Percentiles rank a stretch among this genome's conserved stretches.
These are phyloP conservation scores for Pythium dissotocum DNA, from an alignment of 352 stramenopile genomes.

Conservation along the genomic window DNA sequence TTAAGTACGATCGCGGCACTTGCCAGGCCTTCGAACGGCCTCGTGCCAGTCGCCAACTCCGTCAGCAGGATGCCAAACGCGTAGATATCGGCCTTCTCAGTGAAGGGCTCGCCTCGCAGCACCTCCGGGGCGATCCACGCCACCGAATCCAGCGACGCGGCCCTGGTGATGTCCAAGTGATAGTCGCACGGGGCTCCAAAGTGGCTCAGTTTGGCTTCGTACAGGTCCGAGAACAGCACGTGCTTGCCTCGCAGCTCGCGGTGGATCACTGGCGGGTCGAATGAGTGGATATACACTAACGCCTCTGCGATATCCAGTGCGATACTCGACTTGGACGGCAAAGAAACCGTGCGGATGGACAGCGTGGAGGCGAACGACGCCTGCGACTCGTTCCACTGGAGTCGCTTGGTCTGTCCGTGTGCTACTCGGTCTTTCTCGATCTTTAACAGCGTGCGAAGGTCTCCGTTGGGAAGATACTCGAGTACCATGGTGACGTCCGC, in stretches of 20 bases:
- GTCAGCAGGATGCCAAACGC: constrained; percentile 80
- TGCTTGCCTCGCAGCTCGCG: constrained; percentile 87
- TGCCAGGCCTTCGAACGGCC: constrained; percentile 54
- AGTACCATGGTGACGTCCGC: constrained; percentile 71
- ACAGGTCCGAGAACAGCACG: constrained; percentile 66
- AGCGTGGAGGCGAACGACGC: constrained; percentile 22
- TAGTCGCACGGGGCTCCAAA: constrained; percentile 79
- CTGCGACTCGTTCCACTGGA: constrained; percentile 19
- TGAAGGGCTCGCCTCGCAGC: constrained; percentile 80
- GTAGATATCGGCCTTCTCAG: constrained; percentile 86
- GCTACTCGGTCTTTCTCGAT: constrained; percentile 47
- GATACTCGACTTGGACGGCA: constrained; percentile 47
- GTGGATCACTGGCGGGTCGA: constrained; percentile 72
- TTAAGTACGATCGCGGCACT: constrained; percentile 54
- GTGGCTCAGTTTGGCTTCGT: constrained; percentile 79
- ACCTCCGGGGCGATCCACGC: constrained; percentile 89
- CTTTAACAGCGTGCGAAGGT: constrained; percentile 58
- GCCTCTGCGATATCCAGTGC: constrained; percentile 79
- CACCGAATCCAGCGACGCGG: constrained; percentile 71
- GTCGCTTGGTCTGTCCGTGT: constrained; percentile 55
- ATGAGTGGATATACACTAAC: constrained; percentile 81
- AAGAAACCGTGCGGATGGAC: neutral
- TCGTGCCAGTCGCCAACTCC: constrained; percentile 64
- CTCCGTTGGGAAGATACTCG: constrained; percentile 74
- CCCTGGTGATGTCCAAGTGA: constrained; percentile 64